Evolutionary conservation across 805 yeast species (phyloP).

Genomic region (Ogataea philodendri): DNA sequence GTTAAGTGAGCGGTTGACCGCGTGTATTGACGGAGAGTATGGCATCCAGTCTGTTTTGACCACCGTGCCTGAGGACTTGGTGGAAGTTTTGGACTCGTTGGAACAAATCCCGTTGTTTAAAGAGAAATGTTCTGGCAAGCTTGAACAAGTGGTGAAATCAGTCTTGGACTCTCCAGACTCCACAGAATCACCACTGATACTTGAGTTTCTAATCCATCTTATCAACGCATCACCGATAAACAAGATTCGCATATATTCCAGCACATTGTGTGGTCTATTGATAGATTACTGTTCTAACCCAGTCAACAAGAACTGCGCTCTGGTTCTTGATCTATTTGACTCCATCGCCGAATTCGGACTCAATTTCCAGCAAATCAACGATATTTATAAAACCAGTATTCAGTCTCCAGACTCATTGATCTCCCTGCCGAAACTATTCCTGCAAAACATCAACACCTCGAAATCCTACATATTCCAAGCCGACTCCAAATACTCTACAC

Average conservation of each 20-base stretch:
- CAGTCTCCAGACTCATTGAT: conserved; percentile 1
- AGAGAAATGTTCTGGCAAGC: not conserved
- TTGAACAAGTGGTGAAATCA: not conserved
- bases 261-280: conserved; percentile 11
- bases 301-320: not conserved
- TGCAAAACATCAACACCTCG: conserved; percentile 8
- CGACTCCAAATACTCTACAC: conserved; percentile 5
- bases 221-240: conserved; percentile 22
- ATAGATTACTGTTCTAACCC: conserved; percentile 3
- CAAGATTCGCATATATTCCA: conserved; percentile 19
- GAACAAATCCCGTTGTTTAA: conserved; percentile 4
- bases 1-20: conserved; percentile 2
- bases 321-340: conserved; percentile 6
- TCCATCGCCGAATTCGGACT: conserved; percentile 24
- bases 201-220: conserved; percentile 18
- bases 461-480: conserved; percentile 13
- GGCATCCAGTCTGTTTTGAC: no score
- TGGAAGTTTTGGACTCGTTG: conserved; percentile 3
- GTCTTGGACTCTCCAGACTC: not conserved
- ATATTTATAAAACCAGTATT: conserved; percentile 13
- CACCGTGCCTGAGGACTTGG: no score
- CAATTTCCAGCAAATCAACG: conserved; percentile 9
- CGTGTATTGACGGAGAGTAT: conserved; percentile 2
- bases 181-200: conserved; percentile 10
- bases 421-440: conserved; percentile 4